Evolutionary conservation across 2,329 filamentous ascomycete species (phyloP).

Genomic region (Coniochaeta ligniaria): DNA sequence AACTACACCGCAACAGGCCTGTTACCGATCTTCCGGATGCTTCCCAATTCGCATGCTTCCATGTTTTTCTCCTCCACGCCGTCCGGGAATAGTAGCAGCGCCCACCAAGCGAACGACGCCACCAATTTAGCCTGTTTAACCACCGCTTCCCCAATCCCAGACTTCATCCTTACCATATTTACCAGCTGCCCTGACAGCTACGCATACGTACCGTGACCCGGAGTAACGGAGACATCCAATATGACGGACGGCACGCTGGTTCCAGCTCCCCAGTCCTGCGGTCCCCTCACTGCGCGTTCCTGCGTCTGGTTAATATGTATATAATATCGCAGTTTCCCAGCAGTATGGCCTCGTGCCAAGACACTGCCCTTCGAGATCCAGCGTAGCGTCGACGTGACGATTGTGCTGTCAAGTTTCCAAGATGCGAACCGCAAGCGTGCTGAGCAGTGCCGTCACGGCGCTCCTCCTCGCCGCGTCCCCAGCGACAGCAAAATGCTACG

Average conservation of each 20-base stretch:
- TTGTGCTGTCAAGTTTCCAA: background rate
- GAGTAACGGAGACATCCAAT: background rate
- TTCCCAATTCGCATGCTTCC: background rate
- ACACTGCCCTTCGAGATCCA: background rate
- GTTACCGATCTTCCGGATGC: background rate
- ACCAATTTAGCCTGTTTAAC: background rate
- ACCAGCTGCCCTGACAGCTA: background rate
- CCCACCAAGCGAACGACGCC: background rate
- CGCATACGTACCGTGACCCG: background rate
- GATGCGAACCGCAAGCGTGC: constrained; percentile 1
- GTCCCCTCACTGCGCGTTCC: background rate
- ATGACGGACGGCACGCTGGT: background rate
- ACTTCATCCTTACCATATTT: background rate
- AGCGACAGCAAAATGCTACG: constrained; percentile 10
- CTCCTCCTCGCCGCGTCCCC: constrained; percentile 3
- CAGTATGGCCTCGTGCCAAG: background rate
- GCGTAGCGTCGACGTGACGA: background rate
- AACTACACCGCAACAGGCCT: background rate
- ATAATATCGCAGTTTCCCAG: background rate
- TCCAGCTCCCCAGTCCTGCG: background rate
- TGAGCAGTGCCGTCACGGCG: background rate
- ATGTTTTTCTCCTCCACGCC: background rate
- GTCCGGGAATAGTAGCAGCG: background rate
- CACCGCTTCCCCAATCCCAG: background rate
- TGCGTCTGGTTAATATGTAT: constrained; percentile 3